These are phyloP conservation scores for Favolaschia claudopus DNA, from an alignment of 768 basidiomycete genomes.

Conservation along the genomic window DNA sequence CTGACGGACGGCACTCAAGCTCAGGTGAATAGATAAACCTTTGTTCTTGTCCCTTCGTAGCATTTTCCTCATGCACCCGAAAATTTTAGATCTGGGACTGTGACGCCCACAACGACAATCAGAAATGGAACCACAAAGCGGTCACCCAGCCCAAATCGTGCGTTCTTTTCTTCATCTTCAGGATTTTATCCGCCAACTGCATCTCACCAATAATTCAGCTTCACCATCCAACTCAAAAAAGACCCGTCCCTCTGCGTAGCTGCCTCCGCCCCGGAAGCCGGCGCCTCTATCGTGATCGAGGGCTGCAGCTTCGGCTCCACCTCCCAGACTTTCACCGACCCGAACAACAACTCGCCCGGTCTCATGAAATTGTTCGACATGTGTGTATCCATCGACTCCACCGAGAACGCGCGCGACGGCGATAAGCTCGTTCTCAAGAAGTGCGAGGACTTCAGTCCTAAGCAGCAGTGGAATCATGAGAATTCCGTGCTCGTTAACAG, in stretches of 20 bases:
- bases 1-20: slow-evolving; percentile 5
- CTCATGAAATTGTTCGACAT: too few species aligned
- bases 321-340: not conserved
- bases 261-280: not conserved
- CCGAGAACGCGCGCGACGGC: too few species aligned
- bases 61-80: too few species aligned
- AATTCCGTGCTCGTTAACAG: not conserved
- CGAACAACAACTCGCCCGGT: too few species aligned
- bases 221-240: slow-evolving; percentile 3
- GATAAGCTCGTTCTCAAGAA: too few species aligned
- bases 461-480: not conserved
- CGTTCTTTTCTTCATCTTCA: not conserved
- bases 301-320: not conserved
- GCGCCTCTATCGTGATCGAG: slow-evolving; percentile 7
- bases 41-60: too few species aligned
- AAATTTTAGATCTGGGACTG: slow-evolving; percentile 25
- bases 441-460: too few species aligned
- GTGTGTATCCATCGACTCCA: too few species aligned
- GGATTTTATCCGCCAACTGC: not conserved
- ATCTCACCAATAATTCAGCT: not conserved
- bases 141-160: slow-evolving; percentile 7
- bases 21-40: not conserved
- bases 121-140: slow-evolving; percentile 1
- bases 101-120: slow-evolving; percentile 7
- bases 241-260: slow-evolving; percentile 11